Conservation (phyloP, 257 asterid species). For the Solanum rostratum region DNA sequence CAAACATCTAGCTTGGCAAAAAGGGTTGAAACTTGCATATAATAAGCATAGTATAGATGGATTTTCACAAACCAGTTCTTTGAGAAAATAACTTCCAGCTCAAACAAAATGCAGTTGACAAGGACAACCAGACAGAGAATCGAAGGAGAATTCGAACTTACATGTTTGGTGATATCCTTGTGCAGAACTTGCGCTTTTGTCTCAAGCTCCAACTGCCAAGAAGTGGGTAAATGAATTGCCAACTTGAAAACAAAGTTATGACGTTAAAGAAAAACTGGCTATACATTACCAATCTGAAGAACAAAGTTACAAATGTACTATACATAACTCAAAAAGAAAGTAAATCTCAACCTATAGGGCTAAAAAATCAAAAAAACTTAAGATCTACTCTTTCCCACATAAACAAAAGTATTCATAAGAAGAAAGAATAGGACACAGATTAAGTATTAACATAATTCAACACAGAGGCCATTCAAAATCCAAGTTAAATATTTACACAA, state of each 20-base stretch:
- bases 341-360: not conserved
- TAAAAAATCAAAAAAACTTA: not conserved
- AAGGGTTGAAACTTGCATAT: not conserved
- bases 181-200: slow-evolving; percentile 62
- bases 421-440: not conserved
- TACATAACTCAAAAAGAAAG: not conserved
- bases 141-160: slow-evolving; percentile 16
- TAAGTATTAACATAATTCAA: not conserved
- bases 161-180: slow-evolving; percentile 64
- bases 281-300: not conserved
- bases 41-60: not conserved
- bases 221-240: not conserved
- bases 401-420: not conserved
- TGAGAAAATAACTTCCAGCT: not conserved
- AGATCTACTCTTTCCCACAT: not conserved
- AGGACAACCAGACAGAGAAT: not conserved
- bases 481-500: not conserved
- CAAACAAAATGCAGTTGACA: not conserved
- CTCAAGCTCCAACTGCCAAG: slow-evolving; percentile 65
- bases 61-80: not conserved
- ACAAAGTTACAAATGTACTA: not conserved
- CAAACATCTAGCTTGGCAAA: not conserved
- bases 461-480: not conserved
- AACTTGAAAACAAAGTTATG: not conserved
- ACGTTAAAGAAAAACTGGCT: not conserved